Conservation (phyloP, 257 asterid genomes). For the Solanum appendiculatum region DNA sequence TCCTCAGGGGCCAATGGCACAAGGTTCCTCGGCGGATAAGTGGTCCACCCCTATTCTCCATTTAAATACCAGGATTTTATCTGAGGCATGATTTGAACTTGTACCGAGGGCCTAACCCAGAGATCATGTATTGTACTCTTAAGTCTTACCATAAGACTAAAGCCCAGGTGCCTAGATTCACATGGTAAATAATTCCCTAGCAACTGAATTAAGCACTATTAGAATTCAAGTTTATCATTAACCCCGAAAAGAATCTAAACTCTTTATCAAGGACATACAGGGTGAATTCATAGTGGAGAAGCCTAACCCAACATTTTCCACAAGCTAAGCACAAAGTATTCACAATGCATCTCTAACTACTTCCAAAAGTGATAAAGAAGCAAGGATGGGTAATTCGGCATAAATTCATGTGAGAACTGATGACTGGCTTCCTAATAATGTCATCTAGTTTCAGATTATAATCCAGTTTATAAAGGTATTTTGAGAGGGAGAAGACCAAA, state of each 20-base stretch:
- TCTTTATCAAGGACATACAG: background rate
- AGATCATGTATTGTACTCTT: background rate
- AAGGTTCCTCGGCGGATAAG: background rate
- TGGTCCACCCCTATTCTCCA: background rate
- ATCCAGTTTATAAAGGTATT: background rate
- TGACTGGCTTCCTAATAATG: background rate
- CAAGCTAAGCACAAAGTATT: background rate
- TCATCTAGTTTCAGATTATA: background rate
- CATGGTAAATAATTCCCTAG: background rate
- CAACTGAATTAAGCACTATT: background rate
- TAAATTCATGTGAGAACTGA: background rate
- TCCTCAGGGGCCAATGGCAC: background rate
- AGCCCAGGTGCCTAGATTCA: background rate
- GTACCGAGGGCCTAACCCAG: background rate
- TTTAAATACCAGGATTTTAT: background rate
- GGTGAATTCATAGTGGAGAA: background rate
- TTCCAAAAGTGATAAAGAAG: background rate
- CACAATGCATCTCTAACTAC: background rate
- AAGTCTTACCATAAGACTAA: background rate
- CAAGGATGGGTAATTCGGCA: background rate
- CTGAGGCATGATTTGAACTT: background rate
- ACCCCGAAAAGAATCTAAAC: background rate
- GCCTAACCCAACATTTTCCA: background rate
- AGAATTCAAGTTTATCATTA: background rate
- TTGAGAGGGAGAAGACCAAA: background rate